These are phyloP conservation scores for Boletus vermiculosoides DNA, from an alignment of 768 basidiomycete genomes.

Conservation along the genomic window DNA sequence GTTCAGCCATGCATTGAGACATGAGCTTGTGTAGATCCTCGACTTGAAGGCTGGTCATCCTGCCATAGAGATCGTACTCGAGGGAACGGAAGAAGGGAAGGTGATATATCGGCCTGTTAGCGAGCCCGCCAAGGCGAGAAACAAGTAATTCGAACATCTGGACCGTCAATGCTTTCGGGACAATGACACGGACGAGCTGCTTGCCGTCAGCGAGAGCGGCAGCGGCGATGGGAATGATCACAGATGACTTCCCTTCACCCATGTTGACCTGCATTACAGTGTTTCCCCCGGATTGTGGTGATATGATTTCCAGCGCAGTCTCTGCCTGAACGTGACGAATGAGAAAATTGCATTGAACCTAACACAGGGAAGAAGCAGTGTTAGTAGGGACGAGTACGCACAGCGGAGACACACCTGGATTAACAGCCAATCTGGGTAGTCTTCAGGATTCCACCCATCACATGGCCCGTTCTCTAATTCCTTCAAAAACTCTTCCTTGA, in stretches of 20 bases:
- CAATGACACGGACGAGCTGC: constrained; percentile 43
- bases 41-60: constrained; percentile 3
- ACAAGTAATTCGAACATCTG: constrained; percentile 33
- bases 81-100: constrained; percentile 46
- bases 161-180: neutral
- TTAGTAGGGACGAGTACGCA: too few relatives aligned
- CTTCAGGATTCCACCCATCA: constrained; percentile 12
- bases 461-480: constrained; percentile 20
- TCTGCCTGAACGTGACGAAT: constrained; percentile 28
- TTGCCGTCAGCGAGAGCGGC: constrained; percentile 41
- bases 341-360: constrained; percentile 9
- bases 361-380: too few relatives aligned
- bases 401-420: too few relatives aligned
- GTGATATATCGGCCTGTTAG: constrained; percentile 46
- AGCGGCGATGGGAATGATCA: constrained; percentile 36
- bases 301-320: constrained; percentile 44
- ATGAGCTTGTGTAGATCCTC: constrained; percentile 30
- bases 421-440: constrained; percentile 33
- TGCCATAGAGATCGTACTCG: constrained; percentile 2
- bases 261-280: constrained; percentile 39
- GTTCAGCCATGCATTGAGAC: constrained; percentile 34
- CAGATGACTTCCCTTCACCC: neutral
- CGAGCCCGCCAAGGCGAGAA: constrained; percentile 40
- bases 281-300: constrained; percentile 34
- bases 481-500: too few relatives aligned